Evolutionary conservation across 139 green algal genomes (phyloP).

Genomic region (Haematococcus lacustris): DNA sequence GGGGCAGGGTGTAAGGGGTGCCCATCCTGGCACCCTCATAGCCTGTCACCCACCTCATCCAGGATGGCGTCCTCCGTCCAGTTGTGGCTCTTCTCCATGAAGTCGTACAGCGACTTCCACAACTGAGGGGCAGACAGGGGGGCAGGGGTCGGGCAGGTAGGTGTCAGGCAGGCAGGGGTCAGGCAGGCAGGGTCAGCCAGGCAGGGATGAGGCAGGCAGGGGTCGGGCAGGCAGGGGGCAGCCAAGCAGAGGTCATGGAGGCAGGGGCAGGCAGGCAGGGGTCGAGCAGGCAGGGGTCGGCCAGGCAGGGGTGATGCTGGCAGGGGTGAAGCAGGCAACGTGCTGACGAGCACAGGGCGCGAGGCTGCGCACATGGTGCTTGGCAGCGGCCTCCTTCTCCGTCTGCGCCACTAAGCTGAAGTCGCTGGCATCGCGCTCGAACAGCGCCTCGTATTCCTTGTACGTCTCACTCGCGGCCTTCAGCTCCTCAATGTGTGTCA

Average conservation of each 20-base stretch:
- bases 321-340: no score
- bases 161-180: no score
- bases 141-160: background rate
- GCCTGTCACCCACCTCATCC: constrained; percentile 33
- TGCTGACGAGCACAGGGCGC: no score
- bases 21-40: background rate
- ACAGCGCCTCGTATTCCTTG: constrained; percentile 33
- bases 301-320: no score
- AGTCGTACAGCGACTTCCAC: constrained; percentile 58
- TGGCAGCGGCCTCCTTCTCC: constrained; percentile 49
- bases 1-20: background rate
- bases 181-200: no score
- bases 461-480: constrained; percentile 11
- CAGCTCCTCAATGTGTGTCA: constrained; percentile 26
- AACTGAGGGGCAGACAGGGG: constrained; percentile 18
- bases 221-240: no score
- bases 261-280: no score
- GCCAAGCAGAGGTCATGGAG: no score
- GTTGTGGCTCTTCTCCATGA: constrained; percentile 49
- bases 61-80: constrained; percentile 65
- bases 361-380: constrained; percentile 42
- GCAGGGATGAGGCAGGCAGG: no score
- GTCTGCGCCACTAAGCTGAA: constrained; percentile 40
- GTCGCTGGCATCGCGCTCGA: constrained; percentile 46
- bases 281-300: no score